Evolutionary conservation across 371 early-diverging fungal species (phyloP).

Genomic region (Rhizopus stolonifer): DNA sequence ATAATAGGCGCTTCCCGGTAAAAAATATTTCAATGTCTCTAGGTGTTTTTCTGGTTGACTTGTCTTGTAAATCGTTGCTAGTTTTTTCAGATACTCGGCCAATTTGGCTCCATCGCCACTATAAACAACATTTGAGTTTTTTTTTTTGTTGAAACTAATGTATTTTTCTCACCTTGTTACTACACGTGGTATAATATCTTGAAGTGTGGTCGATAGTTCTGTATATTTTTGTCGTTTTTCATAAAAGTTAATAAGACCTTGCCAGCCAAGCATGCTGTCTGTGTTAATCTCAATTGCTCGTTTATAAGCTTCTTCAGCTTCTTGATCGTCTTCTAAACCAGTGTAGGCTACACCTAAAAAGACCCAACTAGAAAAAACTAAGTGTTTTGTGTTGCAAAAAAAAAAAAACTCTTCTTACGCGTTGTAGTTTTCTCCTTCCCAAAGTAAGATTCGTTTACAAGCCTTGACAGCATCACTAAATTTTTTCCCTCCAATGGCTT

Average conservation of each 20-base stretch:
- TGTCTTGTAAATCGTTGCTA: slow-evolving; percentile 51
- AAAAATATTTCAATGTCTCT: slow-evolving; percentile 49
- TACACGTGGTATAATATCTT: slow-evolving; percentile 33
- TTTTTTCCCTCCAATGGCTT: slow-evolving; percentile 72
- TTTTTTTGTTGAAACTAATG: neutral
- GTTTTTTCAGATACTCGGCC: slow-evolving; percentile 56
- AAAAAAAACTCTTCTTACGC: too few species aligned
- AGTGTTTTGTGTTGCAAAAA: too few species aligned
- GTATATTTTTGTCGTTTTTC: slow-evolving; percentile 53
- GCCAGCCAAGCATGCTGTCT: slow-evolving; percentile 72
- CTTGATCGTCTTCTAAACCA: slow-evolving; percentile 62
- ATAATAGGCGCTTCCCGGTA: slow-evolving; percentile 53
- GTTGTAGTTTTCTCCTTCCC: slow-evolving; percentile 78
- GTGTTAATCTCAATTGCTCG: slow-evolving; percentile 66
- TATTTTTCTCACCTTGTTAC: slow-evolving; percentile 20
- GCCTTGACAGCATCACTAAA: slow-evolving; percentile 72
- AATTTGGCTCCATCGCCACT: slow-evolving; percentile 61
- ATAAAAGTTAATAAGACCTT: slow-evolving; percentile 67
- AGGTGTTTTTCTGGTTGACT: slow-evolving; percentile 36
- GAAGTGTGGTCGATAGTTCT: slow-evolving; percentile 45
- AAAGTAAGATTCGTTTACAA: slow-evolving; percentile 68
- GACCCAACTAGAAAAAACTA: slow-evolving; percentile 61
- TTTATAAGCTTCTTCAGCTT: slow-evolving; percentile 68
- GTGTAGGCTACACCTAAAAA: slow-evolving; percentile 79
- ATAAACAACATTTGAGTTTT: neutral